Evolutionary conservation across 768 basidiomycete genomes (phyloP).

Genomic region (Kwoniella sp.): DNA sequence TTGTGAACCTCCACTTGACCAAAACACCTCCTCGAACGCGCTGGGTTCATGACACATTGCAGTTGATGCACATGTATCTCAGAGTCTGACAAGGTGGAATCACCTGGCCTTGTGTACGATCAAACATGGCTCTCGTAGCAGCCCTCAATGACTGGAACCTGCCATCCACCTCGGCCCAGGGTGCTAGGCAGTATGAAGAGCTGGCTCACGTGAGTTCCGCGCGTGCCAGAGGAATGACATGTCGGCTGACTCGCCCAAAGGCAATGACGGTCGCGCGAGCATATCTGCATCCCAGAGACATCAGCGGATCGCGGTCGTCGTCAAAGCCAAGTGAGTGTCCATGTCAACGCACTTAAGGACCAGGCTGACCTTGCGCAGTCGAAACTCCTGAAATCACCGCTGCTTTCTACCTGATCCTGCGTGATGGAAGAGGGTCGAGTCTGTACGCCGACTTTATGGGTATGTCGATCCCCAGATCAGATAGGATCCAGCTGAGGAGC

Average conservation of each 20-base stretch:
- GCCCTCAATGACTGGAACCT: constrained; percentile 28
- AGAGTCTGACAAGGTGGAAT: no score
- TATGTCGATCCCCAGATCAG: constrained; percentile 2
- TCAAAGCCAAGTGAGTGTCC: constrained; percentile 21
- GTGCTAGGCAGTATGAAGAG: constrained; percentile 28
- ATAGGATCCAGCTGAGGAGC: not conserved
- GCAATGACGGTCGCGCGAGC: constrained; percentile 16
- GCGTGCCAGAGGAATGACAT: not conserved
- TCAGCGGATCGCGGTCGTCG: constrained; percentile 12
- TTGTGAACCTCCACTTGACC: no score
- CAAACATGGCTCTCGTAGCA: constrained; percentile 32
- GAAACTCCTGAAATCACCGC: constrained; percentile 31
- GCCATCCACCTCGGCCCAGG: constrained; percentile 30
- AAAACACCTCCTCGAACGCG: not conserved
- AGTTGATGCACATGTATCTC: no score
- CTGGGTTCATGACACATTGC: no score
- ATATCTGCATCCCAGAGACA: constrained; percentile 28
- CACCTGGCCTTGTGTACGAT: no score
- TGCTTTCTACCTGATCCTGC: constrained; percentile 18
- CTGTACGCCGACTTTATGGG: constrained; percentile 34
- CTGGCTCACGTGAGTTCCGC: constrained; percentile 22
- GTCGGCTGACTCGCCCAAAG: constrained; percentile 3
- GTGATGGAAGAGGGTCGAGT: constrained; percentile 2
- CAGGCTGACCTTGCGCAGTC: constrained; percentile 3
- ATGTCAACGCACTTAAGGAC: not conserved